phyloP scores from a whole-genome alignment of 2,329 filamentous ascomycete genomes.

The Trichoderma breve region DNA sequence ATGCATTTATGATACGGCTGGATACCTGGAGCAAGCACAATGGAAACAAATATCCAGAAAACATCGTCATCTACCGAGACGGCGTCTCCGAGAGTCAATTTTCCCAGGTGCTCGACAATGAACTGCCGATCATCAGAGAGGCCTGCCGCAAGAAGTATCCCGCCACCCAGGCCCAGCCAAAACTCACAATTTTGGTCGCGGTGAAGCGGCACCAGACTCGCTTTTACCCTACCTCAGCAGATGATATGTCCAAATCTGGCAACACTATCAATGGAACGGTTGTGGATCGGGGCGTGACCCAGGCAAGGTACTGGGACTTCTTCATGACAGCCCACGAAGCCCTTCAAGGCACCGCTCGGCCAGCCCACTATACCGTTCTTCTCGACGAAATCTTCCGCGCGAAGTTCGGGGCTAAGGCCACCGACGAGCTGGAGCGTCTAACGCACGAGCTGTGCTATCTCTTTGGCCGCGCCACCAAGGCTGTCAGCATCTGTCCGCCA shows the following conservation, averaged over 20 bases:
- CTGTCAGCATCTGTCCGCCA: conserved; percentile 81
- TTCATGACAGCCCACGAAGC: conserved; percentile 79
- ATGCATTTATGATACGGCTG: conserved; percentile 64
- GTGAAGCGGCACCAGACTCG: conserved; percentile 88
- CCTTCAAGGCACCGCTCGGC: conserved; percentile 77
- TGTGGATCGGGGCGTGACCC: conserved; percentile 80
- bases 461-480: conserved; percentile 82
- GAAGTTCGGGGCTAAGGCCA: conserved; percentile 43
- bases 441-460: conserved; percentile 81
- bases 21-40: conserved; percentile 62
- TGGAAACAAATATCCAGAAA: conserved; percentile 56
- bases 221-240: conserved; percentile 68
- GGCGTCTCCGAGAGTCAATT: conserved; percentile 90
- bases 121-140: conserved; percentile 63
- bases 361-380: conserved; percentile 79
- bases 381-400: conserved; percentile 65
- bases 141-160: conserved; percentile 64
- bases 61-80: conserved; percentile 83
- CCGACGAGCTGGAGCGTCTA: conserved; percentile 67
- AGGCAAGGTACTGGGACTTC: conserved; percentile 76
- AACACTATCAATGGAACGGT: conserved; percentile 76
- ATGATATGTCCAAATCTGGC: conserved; percentile 49
- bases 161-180: conserved; percentile 51
- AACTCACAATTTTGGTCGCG: conserved; percentile 71
- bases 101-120: conserved; percentile 60